Evolutionary conservation across 371 early-diverging fungal genomes (phyloP).

Genomic region (Dentiscutata heterogama): DNA sequence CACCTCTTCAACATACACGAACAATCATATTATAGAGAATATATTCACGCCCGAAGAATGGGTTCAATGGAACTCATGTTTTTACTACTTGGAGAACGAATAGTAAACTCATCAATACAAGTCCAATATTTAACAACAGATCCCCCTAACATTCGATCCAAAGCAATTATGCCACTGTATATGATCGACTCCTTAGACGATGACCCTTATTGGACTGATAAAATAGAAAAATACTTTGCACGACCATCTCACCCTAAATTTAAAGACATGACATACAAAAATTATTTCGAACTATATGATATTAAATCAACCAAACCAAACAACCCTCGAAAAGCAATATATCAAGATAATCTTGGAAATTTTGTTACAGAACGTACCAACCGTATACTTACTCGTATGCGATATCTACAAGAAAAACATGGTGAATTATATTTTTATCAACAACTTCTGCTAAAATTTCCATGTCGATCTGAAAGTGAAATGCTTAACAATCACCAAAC

Average conservation of each 20-base stretch:
- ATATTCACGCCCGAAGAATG: background rate
- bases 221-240: conserved; percentile 9
- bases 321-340: no score
- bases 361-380: background rate
- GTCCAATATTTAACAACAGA: background rate
- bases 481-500: background rate
- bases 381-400: background rate
- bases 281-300: conserved; percentile 14
- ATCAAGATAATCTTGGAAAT: background rate
- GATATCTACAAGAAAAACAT: background rate
- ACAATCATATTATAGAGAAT: background rate
- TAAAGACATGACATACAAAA: conserved; percentile 4
- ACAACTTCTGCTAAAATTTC: no score
- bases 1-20: background rate
- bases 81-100: conserved; percentile 5
- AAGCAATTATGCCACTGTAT: background rate
- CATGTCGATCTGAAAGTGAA: background rate
- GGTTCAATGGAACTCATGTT: conserved; percentile 27
- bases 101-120: background rate
- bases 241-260: background rate
- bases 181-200: background rate
- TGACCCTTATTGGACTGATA: background rate
- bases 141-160: background rate
- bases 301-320: background rate
- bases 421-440: background rate